Base-by-base conservation (phyloP, 2,329 filamentous ascomycete species). In the Stachybotrys chartarum region DNA sequence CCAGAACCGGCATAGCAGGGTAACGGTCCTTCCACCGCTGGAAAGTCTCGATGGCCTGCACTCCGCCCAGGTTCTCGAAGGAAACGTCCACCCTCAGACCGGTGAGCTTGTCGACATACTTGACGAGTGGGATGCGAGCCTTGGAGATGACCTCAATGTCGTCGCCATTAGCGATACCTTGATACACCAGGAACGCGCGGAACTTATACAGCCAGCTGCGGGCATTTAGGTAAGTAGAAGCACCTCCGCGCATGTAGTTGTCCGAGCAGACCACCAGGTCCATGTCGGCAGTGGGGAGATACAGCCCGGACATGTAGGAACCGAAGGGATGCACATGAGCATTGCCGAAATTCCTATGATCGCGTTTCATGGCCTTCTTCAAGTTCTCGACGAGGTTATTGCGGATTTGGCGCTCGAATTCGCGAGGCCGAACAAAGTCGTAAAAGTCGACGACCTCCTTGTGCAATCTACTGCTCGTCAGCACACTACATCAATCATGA, bases 381-480 rank as follows among this genome's bases (percentile, higher is more conserved):
- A 97, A 76, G 17, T 90, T 85, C 3, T 83, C 73, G 39, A 97
- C 79, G 14, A 99, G 75, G 50, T 88, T 81, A 18, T 79, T 72
- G 10, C 94, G 89, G 54, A 96, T 83, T 3, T 78, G 75, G 58
- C 91, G 80, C 70, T 99, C 94, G 63, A 88, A 94, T 3, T 81
- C 71, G 50, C 83, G 81, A 3, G 94, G 94, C 59, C 81, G 84
- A 35, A 96, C 87, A 68, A 87, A 95, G 42, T 92, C 78, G 68
- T 92, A 95, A 68, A 97, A 97, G 63, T 95, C 90, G 32, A 88
- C 75, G 48, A 97, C 86, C 70, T 99, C 94, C 65, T 91, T 90
- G 70, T 97, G 91, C 30, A 99, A 75, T 70, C 90, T 91, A 16
- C 32, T 8, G 16, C 30, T 32, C 14, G 49, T 50, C 47, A 50